Conservation (phyloP, 345 rosid genomes). For the Aquilaria malaccensis region DNA sequence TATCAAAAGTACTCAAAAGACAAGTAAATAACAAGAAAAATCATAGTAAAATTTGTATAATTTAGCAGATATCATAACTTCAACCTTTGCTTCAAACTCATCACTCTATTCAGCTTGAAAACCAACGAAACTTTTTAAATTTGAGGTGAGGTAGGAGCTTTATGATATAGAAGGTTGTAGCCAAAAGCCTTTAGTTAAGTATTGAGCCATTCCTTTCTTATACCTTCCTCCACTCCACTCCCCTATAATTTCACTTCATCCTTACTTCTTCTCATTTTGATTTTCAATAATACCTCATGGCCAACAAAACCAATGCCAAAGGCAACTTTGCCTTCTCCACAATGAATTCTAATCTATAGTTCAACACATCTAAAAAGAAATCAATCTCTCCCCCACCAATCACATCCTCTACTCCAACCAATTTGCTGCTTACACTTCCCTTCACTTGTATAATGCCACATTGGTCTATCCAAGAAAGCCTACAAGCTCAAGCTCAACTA, state of each 20-base stretch:
- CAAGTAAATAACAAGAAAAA: too few species aligned
- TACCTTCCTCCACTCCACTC: background rate
- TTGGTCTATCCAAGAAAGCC: constrained; percentile 74
- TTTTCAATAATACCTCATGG: constrained; percentile 30
- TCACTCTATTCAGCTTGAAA: too few species aligned
- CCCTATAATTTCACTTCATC: background rate
- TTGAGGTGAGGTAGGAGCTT: too few species aligned
- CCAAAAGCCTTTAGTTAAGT: constrained; percentile 8
- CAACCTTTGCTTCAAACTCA: too few species aligned
- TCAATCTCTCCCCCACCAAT: constrained; percentile 61
- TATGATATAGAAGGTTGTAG: constrained; percentile 15
- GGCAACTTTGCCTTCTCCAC: constrained; percentile 96
- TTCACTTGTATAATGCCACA: constrained; percentile 55
- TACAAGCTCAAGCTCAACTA: constrained; percentile 89
- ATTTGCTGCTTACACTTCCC: constrained; percentile 90
- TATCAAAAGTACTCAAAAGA: too few species aligned
- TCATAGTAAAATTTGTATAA: too few species aligned
- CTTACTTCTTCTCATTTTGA: background rate
- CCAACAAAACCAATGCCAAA: constrained; percentile 74
- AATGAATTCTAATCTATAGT: constrained; percentile 69
- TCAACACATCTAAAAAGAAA: constrained; percentile 77
- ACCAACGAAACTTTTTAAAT: too few species aligned
- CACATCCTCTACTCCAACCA: constrained; percentile 98
- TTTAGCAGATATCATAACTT: too few species aligned
- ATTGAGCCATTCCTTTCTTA: background rate